Evolutionary conservation across 2,329 filamentous ascomycete genomes (phyloP), one percentile per base, ranked within the genome.

Genomic region (Pseudogymnoascus sp.): DNA sequence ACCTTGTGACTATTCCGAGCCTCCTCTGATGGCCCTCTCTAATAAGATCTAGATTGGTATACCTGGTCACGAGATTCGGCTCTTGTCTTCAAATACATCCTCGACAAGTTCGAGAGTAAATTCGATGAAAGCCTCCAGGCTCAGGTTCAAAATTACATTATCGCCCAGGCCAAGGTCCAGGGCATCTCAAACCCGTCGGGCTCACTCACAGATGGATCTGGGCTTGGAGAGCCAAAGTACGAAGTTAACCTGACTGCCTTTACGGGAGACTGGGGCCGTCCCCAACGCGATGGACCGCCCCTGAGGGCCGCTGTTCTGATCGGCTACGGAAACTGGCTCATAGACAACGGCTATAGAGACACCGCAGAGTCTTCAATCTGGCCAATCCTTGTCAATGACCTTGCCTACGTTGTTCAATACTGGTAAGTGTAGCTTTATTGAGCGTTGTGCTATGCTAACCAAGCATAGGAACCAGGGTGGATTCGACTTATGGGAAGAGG

Each of bases 401-500:
- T 95, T 35, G 80, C 79, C 47, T 94, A 93, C 65, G 84, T 90
- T 5, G 81, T 84, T 1, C 83, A 90, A 69, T 89, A 90, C 75
- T 90, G 87, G 84, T 71, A 64, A 63, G 66, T 15, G 15, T 62
- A 1, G n/a, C 15, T 21, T 50, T 7, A n/a, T 35, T 10, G 7
- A 37, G 26, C 57, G 11, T 21, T 29, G 36, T 7, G 60, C 31
- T 60, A 62, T 35, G 63, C 44, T 36, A 39, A 61, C 7, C 10
- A 11, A 35, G 5, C 36, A 57, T 17, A 71, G 70, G 71, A 83
- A 81, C 63, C 73, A 79, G 62, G 79, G 79, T 5, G 80, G 79
- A 0, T 94, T 85, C 68, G 90, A 95, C 71, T 79, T 95, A 2
- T 94, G 90, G 90, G 90, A 94, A 71, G 90, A 94, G 72, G 83